Percentiles rank a stretch among this genome's conserved stretches.
Conservation (phyloP, 1,284 basidiomycete genomes). For the Rhodotorula sp. region DNA sequence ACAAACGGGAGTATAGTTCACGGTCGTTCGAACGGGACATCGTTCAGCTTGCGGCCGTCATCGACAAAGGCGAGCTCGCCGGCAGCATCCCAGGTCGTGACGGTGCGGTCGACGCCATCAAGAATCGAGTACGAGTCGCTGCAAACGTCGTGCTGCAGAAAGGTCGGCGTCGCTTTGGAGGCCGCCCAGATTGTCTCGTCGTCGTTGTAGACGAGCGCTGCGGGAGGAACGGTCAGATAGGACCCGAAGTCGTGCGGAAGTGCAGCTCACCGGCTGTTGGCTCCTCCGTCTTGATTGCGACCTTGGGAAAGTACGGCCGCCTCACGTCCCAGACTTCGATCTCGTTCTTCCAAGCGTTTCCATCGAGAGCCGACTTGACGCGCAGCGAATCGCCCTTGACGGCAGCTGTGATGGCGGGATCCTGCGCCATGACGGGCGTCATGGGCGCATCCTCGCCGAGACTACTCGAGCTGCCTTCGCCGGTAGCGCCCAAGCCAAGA, state of each 20-base stretch:
- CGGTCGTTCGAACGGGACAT: constrained; percentile 20
- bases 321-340: constrained; percentile 38
- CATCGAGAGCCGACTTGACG: background rate
- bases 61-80: constrained; percentile 52
- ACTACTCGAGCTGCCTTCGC: constrained; percentile 9
- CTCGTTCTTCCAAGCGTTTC: constrained; percentile 36
- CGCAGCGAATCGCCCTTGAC: background rate
- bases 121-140: constrained; percentile 36
- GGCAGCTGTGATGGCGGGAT: background rate
- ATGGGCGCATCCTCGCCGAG: constrained; percentile 4
- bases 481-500: constrained; percentile 8
- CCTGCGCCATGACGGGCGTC: constrained; percentile 1
- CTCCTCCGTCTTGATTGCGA: constrained; percentile 37
- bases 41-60: constrained; percentile 40
- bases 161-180: constrained; percentile 24
- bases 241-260: background rate
- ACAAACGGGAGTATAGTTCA: background rate
- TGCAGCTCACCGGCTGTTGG: constrained; percentile 17
- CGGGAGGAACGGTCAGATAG: background rate
- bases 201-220: constrained; percentile 39
- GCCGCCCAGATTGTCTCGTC: constrained; percentile 38
- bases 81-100: constrained; percentile 47
- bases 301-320: constrained; percentile 35
- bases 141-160: constrained; percentile 32
- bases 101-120: constrained; percentile 29